phyloP scores from a whole-genome alignment of 2,329 filamentous ascomycete species.

The Ceratocystis colombiana region DNA sequence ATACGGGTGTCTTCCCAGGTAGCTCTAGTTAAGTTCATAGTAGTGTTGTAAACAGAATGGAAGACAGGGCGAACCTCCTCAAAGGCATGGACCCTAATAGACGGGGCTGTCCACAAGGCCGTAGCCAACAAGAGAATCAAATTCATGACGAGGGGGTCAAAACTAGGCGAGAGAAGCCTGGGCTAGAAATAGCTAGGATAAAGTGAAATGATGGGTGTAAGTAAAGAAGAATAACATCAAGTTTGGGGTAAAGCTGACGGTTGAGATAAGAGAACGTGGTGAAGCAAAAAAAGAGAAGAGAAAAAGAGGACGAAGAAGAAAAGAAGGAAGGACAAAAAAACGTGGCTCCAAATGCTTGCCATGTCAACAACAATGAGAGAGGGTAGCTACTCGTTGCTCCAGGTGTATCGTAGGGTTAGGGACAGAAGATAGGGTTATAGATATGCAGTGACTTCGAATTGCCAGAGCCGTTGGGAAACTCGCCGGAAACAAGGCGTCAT shows the following conservation, averaged over 20 bases:
- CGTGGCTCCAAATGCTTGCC: no score
- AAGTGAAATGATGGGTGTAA: background rate
- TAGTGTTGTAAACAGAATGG: constrained; percentile 2
- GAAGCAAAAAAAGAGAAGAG: background rate
- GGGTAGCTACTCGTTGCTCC: no score
- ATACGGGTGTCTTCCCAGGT: constrained; percentile 12
- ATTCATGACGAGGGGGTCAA: background rate
- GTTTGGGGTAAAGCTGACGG: background rate
- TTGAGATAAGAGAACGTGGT: background rate
- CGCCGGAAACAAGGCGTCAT: no score
- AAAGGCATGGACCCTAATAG: background rate
- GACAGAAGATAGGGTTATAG: no score
- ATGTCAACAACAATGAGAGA: no score
- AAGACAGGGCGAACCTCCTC: constrained; percentile 20
- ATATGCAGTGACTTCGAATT: no score
- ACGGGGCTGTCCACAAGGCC: background rate
- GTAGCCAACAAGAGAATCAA: background rate
- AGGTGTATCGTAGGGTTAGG: no score
- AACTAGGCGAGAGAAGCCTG: background rate
- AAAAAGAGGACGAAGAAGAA: background rate
- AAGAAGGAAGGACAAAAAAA: background rate
- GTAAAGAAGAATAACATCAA: background rate
- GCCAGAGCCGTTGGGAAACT: no score
- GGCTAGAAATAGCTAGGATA: background rate
- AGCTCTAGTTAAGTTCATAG: constrained; percentile 4